Conservation (phyloP, 805 yeast species). For the Starmerella bombicola region DNA sequence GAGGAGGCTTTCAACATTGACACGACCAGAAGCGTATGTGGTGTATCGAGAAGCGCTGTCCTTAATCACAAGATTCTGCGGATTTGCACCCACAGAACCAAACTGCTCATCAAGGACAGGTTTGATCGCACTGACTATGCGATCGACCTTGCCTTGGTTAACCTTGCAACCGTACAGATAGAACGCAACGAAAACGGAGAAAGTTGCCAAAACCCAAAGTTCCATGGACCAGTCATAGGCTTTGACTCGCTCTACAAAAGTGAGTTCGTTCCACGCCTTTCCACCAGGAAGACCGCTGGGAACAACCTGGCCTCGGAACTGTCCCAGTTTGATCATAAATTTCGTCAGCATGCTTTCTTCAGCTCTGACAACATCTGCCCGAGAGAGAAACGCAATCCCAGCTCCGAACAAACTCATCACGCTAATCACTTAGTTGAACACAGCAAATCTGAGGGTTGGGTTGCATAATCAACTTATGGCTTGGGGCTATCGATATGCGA, state of each 20-base stretch:
- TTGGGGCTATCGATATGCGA: too few relatives aligned
- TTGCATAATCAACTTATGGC: too few relatives aligned
- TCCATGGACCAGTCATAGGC: slow-evolving; percentile 72
- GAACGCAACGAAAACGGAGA: slow-evolving; percentile 37
- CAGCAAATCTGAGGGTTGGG: too few relatives aligned
- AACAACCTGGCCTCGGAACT: background rate
- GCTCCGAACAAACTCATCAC: background rate
- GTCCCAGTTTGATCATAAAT: slow-evolving; percentile 2
- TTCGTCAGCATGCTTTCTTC: slow-evolving; percentile 3
- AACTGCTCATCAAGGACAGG: slow-evolving; percentile 55
- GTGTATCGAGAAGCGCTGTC: slow-evolving; percentile 52
- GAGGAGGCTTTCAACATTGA: slow-evolving; percentile 52
- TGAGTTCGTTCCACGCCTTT: slow-evolving; percentile 43
- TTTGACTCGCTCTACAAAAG: slow-evolving; percentile 45
- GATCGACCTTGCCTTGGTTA: slow-evolving; percentile 46
- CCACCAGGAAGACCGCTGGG: slow-evolving; percentile 8
- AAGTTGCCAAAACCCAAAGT: slow-evolving; percentile 40
- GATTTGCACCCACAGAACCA: slow-evolving; percentile 51
- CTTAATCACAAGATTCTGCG: slow-evolving; percentile 35
- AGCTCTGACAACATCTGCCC: background rate
- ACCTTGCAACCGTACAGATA: slow-evolving; percentile 47
- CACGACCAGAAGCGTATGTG: slow-evolving; percentile 81
- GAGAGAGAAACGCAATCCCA: background rate
- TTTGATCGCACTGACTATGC: slow-evolving; percentile 39
- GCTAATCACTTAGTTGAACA: too few relatives aligned